Conservation (phyloP, 2,329 filamentous ascomycete genomes). For the Aspergillus persii region DNA sequence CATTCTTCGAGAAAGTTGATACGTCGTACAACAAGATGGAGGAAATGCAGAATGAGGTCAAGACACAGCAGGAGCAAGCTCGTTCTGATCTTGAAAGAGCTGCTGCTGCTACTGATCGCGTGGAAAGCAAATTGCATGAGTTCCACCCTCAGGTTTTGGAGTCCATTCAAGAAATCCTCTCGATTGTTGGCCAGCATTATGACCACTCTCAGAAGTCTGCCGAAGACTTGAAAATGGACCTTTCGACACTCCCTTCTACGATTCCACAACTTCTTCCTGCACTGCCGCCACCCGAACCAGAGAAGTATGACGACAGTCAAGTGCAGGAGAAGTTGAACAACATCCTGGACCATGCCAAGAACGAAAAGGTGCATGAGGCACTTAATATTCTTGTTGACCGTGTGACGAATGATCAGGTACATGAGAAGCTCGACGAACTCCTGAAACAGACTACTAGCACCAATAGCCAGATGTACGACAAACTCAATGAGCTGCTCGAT, state of each 20-base stretch:
- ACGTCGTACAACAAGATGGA: slow-evolving; percentile 74
- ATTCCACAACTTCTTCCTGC: slow-evolving; percentile 59
- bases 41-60: slow-evolving; percentile 68
- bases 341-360: slow-evolving; percentile 41
- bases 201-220: slow-evolving; percentile 75
- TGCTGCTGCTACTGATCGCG: slow-evolving; percentile 66
- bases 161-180: slow-evolving; percentile 79
- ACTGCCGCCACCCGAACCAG: slow-evolving; percentile 44
- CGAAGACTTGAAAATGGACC: slow-evolving; percentile 59
- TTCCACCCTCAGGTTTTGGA: slow-evolving; percentile 86
- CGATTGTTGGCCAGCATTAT: slow-evolving; percentile 80
- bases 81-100: slow-evolving; percentile 77
- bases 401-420: slow-evolving; percentile 53
- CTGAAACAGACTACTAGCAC: slow-evolving; percentile 32
- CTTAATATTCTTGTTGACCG: slow-evolving; percentile 48
- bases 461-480: slow-evolving; percentile 54
- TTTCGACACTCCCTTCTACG: slow-evolving; percentile 48
- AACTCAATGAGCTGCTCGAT: slow-evolving; percentile 50
- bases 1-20: slow-evolving; percentile 78
- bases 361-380: slow-evolving; percentile 59
- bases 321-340: slow-evolving; percentile 60
- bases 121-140: slow-evolving; percentile 77
- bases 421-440: slow-evolving; percentile 57
- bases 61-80: slow-evolving; percentile 77
- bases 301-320: slow-evolving; percentile 62